Evolutionary conservation across 164 flowering plant species (phyloP), one percentile per base, ranked within the genome.

Genomic region (Hamamelis virginiana): DNA sequence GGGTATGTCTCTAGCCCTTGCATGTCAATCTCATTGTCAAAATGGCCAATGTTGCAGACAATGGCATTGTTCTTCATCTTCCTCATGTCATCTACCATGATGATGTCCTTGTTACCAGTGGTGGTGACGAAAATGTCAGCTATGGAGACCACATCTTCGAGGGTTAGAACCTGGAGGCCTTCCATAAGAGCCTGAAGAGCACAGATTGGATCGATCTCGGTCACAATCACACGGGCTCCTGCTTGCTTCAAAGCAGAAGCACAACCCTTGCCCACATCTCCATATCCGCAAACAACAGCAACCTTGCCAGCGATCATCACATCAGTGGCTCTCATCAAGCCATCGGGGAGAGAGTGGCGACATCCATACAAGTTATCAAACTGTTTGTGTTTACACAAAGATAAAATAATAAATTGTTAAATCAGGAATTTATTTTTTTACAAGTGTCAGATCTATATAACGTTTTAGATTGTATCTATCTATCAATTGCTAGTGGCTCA

Each of bases 281-380:
- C 91, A 58, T 87, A 87, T 33, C 91, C 91, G 33, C 81, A 75
- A 8, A 87, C 86, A 58, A 87, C 84, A 8, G 78, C 83, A 53
- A 87, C 85, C 77, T 87, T 87, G 1, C 91, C 91, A 50, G 89
- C 89, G 68, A 87, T 87, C 91, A 87, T 85, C 21, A 87, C 89
- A 75, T 85, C 91, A 18, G 91, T 87, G 58, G 91, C 91, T 50
- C 91, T 87, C 91, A 87, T 87, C 72, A 87, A 70, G 23, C 91
- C 91, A 71, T 87, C 91, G 15, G 91, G 91, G 65, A 87, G 89
- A 19, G 91, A 87, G 83, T 87, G 91, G 51, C 91, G 88, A 83
- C 91, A 87, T 58, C 91, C 91, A 38, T 87, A 87, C 80, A 87
- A 78, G 80, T 87, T 87, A 61, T 87, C 91, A 48, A 87, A 87